Evolutionary conservation across 768 basidiomycete genomes (phyloP).

Genomic region (Amanita polypyramis): DNA sequence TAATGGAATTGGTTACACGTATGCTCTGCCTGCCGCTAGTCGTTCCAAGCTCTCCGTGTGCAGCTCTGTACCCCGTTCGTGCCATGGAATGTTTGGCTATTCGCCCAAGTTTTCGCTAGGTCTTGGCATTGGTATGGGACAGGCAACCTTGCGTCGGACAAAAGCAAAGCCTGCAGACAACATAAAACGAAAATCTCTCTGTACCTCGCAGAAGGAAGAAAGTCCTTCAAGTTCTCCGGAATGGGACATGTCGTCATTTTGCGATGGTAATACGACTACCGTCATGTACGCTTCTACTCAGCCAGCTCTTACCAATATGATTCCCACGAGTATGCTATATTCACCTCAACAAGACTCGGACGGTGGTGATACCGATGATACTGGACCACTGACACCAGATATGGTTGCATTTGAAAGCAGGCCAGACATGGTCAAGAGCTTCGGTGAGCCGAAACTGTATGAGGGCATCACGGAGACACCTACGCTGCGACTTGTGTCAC

Average conservation of each 20-base stretch:
- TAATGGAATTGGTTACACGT: slow-evolving; percentile 40
- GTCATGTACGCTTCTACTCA: slow-evolving; percentile 3
- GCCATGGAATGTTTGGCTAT: slow-evolving; percentile 13
- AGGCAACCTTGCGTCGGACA: slow-evolving; percentile 7
- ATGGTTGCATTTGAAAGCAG: slow-evolving; percentile 10
- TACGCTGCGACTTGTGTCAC: slow-evolving; percentile 4
- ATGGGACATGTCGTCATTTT: not conserved
- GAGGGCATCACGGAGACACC: not conserved
- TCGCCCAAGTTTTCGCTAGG: slow-evolving; percentile 10
- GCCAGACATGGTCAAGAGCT: not conserved
- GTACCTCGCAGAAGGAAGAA: not conserved
- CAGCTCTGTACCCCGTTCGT: slow-evolving; percentile 14
- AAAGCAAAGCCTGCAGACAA: not conserved
- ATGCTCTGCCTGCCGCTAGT: slow-evolving; percentile 4
- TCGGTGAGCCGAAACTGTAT: not conserved
- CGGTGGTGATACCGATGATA: not conserved
- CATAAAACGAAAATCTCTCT: not conserved
- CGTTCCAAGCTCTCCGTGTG: slow-evolving; percentile 21
- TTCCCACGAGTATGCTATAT: slow-evolving; percentile 3
- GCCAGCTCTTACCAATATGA: slow-evolving; percentile 3
- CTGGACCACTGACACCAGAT: slow-evolving; percentile 15
- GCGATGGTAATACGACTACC: not conserved
- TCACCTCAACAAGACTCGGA: slow-evolving; percentile 14
- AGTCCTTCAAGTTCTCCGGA: not conserved
- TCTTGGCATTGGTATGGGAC: slow-evolving; percentile 10